These are phyloP conservation scores for Pterulicium gracile DNA, from an alignment of 1,284 basidiomycete species.

Conservation along the genomic window DNA sequence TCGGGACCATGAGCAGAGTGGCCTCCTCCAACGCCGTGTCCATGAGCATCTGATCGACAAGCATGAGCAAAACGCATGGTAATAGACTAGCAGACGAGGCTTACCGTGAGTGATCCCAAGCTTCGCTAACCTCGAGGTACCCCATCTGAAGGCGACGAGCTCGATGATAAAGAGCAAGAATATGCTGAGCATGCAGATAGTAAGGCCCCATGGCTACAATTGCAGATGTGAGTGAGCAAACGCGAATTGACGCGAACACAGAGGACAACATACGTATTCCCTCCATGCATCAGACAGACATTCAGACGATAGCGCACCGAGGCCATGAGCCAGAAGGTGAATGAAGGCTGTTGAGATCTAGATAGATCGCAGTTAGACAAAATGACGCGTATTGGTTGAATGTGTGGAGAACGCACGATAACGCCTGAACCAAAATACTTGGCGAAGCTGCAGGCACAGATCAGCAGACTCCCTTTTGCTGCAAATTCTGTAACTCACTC, in stretches of 20 bases:
- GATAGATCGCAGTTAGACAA: not conserved
- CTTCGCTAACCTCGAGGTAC: conserved; percentile 13
- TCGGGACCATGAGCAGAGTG: conserved; percentile 2
- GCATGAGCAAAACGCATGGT: not conserved
- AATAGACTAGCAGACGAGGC: not conserved
- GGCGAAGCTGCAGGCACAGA: conserved; percentile 2
- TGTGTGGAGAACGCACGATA: not conserved
- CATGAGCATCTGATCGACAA: conserved; percentile 11
- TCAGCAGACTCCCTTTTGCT: conserved; percentile 12
- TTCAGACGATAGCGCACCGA: not conserved
- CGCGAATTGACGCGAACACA: not conserved
- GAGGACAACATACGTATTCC: not conserved
- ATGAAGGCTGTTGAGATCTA: not conserved
- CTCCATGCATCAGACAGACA: not conserved
- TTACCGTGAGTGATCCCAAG: conserved; percentile 7
- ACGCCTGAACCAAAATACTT: conserved; percentile 3
- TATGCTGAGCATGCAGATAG: not conserved
- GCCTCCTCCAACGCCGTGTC: conserved; percentile 4
- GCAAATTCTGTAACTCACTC: conserved; percentile 53
- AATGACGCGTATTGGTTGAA: too few species aligned
- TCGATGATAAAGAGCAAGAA: conserved; percentile 9
- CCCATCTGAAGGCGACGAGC: conserved; percentile 16
- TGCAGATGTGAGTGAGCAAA: not conserved
- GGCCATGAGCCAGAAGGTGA: not conserved
- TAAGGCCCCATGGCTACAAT: not conserved